Base-by-base conservation (phyloP, 2,329 filamentous ascomycete species). In the Mariannaea elegans region DNA sequence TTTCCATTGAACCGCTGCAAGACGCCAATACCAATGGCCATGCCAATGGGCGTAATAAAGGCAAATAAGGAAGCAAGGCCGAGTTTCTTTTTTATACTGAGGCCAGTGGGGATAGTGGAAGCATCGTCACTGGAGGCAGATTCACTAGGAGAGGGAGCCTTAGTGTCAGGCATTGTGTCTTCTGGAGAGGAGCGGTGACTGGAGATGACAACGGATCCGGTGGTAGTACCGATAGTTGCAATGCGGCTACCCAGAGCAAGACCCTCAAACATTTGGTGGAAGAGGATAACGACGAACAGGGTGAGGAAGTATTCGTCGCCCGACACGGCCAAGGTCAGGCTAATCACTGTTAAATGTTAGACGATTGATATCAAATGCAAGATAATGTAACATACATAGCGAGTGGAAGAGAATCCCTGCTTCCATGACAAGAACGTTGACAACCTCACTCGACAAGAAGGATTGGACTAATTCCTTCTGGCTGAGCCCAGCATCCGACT, bases 261-360 rank as follows among this genome's bases (percentile, higher is more conserved):
- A 4, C 91, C 90, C 71, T 93, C 90, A 67, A 94, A 92, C 79
- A 91, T 87, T 69, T 93, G 90, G 71, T 93, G 90, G 77, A 93
- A 92, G 56, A 92, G 77, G 58, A 93, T 91, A 53, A 93, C 90
- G 41, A 85, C 73, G 59, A 86, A 85, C n/a, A 87, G 79, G 2
- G 82, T 85, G 53, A 81, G 71, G 75, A 87, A 87, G 66, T 81
- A 84, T 34, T 76, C 78, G 64, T 87, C 84, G 3, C 80, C 83
- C 1, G 84, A 79, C 2, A 88, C 85, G n/a, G 87, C 85, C 2
- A 89, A 80, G 0, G 87, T 88, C 32, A 90, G 73, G 19, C 87
- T 86, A 34, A 90, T 87, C 7, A 90, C 84, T 87, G 23, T 29
- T 9, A 24, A n/a, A 7, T 38, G 38, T 63, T 51, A 59, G 58